A percentile compares a stretch with the other conserved stretches of the same genome.
phyloP scores from a whole-genome alignment of 352 stramenopile species.

The Peronospora tabacina region DNA sequence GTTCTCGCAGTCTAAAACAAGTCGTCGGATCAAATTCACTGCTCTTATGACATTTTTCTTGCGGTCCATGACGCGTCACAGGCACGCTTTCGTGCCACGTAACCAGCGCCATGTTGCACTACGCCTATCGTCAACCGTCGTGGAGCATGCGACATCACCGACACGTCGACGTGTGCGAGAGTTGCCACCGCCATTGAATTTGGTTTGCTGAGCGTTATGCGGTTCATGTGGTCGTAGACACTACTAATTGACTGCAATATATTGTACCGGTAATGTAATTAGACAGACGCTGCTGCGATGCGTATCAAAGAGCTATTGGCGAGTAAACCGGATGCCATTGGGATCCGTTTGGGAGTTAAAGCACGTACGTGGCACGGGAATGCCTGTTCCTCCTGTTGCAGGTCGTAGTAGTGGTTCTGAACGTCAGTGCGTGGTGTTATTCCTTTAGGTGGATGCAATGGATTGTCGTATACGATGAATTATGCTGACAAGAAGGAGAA shows the following conservation, averaged over 20 bases:
- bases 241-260: conserved; percentile 5
- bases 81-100: conserved; percentile 6
- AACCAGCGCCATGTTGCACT: conserved; percentile 1
- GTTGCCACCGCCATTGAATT: conserved; percentile 63
- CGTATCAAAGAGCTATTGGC: conserved; percentile 84
- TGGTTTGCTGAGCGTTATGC: conserved; percentile 30
- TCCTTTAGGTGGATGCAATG: conserved; percentile 93
- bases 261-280: not conserved
- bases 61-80: conserved; percentile 19
- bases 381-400: too few relatives aligned
- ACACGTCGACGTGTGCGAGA: conserved; percentile 55
- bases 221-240: too few relatives aligned
- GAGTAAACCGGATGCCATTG: conserved; percentile 85
- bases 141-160: conserved; percentile 29
- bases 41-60: conserved; percentile 31
- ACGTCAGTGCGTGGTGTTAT: not conserved
- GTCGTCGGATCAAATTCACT: conserved; percentile 9
- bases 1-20: conserved; percentile 5
- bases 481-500: conserved; percentile 94
- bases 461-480: conserved; percentile 98
- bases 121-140: conserved; percentile 34
- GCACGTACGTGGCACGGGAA: conserved; percentile 48
- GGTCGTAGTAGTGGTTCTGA: conserved; percentile 1
- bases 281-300: conserved; percentile 83
- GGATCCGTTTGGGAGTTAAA: conserved; percentile 94